Evolutionary conservation across 2,329 filamentous ascomycete genomes (phyloP).

Genomic region (Diplodia scrobiculata): DNA sequence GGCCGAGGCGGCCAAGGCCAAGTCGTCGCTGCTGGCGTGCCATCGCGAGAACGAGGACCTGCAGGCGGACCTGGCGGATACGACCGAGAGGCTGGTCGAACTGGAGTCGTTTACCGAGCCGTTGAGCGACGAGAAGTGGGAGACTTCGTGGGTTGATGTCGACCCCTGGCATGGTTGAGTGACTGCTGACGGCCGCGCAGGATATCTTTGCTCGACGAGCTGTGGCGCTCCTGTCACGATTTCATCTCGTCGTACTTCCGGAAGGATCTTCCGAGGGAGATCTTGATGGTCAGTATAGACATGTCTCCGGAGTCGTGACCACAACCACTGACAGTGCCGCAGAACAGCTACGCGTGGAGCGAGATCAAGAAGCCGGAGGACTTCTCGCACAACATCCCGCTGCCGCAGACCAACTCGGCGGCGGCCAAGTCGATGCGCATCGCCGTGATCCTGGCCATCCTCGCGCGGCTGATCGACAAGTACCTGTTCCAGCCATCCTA

Average conservation of each 20-base stretch:
- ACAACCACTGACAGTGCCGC: neutral
- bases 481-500: slow-evolving; percentile 44
- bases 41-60: slow-evolving; percentile 10
- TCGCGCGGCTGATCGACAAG: slow-evolving; percentile 37
- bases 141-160: neutral
- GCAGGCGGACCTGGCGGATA: slow-evolving; percentile 14
- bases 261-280: slow-evolving; percentile 15
- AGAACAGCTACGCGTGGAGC: slow-evolving; percentile 13
- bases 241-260: slow-evolving; percentile 20
- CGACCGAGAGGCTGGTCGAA: slow-evolving; percentile 19
- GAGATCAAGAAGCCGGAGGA: slow-evolving; percentile 29
- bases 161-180: no score
- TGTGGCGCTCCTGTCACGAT: slow-evolving; percentile 13
- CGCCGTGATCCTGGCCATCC: slow-evolving; percentile 37
- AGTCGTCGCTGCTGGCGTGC: neutral
- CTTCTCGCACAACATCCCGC: slow-evolving; percentile 34
- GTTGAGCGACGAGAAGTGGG: slow-evolving; percentile 17
- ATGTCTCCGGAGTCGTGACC: neutral
- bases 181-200: neutral
- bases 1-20: neutral
- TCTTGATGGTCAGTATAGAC: neutral
- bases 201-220: slow-evolving; percentile 1
- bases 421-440: slow-evolving; percentile 43
- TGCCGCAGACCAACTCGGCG: slow-evolving; percentile 39
- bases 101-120: slow-evolving; percentile 12